Percentiles rank a stretch among this genome's conserved stretches.
These are phyloP conservation scores for Anthracocystis walkeri DNA, from an alignment of 1,284 basidiomycete species.

Conservation along the genomic window DNA sequence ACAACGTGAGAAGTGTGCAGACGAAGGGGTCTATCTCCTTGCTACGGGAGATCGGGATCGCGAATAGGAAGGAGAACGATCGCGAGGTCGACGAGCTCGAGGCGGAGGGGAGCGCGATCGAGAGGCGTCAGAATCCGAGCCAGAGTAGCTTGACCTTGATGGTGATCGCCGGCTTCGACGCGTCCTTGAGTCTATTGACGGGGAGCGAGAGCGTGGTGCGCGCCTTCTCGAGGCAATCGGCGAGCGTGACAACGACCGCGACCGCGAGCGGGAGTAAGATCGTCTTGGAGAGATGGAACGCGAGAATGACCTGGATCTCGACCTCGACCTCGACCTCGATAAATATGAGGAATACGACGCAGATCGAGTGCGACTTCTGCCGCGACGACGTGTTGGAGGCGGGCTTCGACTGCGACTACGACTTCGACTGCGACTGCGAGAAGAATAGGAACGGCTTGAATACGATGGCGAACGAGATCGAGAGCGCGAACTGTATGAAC, in stretches of 20 bases:
- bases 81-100: not conserved
- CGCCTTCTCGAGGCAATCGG: constrained; percentile 2
- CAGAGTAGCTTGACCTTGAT: constrained; percentile 22
- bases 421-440: constrained; percentile 32
- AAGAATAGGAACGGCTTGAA: constrained; percentile 39
- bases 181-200: constrained; percentile 4
- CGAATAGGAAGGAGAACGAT: constrained; percentile 27
- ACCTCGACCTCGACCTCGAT: constrained; percentile 23
- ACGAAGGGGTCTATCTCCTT: not conserved
- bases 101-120: constrained; percentile 25
- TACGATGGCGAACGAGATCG: constrained; percentile 17
- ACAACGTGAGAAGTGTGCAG: not conserved
- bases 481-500: constrained; percentile 36
- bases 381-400: constrained; percentile 12
- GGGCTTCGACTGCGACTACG: constrained; percentile 23
- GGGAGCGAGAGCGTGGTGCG: constrained; percentile 20
- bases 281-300: constrained; percentile 20
- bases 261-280: constrained; percentile 23
- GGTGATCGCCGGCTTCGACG: constrained; percentile 11
- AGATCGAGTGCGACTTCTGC: constrained; percentile 31
- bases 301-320: constrained; percentile 31
- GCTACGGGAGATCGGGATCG: constrained; percentile 20
- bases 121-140: constrained; percentile 14
- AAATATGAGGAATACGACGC: constrained; percentile 47
- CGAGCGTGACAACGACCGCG: constrained; percentile 25